Percentiles rank a stretch among this genome's conserved stretches.
phyloP scores from a whole-genome alignment of 495 filamentous ascomycete species.

The Xylaria grammica region DNA sequence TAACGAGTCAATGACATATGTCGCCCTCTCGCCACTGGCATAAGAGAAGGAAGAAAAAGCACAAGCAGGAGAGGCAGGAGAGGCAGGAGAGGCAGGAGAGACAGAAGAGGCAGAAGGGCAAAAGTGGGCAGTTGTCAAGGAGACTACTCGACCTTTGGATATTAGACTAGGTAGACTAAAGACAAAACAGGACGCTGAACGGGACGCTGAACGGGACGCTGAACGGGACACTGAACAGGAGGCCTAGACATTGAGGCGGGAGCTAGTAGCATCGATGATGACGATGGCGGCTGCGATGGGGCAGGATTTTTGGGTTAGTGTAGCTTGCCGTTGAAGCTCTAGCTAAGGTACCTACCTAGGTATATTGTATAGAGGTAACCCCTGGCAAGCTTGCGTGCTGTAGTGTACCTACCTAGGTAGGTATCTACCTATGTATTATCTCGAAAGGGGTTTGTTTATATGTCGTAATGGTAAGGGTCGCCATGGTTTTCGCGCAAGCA shows the following conservation, averaged over 20 bases:
- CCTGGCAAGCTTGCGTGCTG: neutral
- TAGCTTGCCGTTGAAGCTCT: neutral
- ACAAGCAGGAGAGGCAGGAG: neutral
- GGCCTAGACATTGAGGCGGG: neutral
- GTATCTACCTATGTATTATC: too few relatives aligned
- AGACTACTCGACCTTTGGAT: too few relatives aligned
- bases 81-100: neutral
- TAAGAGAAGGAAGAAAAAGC: neutral
- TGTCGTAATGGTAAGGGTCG: too few relatives aligned
- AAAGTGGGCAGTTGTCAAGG: conserved; percentile 10
- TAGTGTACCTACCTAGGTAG: too few relatives aligned
- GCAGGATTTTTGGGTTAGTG: too few relatives aligned
- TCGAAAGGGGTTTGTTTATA: too few relatives aligned
- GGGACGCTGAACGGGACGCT: neutral
- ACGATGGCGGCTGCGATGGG: conserved; percentile 20
- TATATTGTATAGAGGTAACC: neutral
- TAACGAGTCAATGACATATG: neutral
- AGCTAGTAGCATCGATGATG: conserved; percentile 19
- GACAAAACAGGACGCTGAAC: neutral
- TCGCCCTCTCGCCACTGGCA: neutral
- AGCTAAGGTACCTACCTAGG: too few relatives aligned
- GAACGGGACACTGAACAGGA: neutral
- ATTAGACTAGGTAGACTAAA: neutral
- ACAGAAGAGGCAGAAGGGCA: neutral
- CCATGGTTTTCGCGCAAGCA: too few relatives aligned